Evolutionary conservation across 192 early-diverging fungal species (phyloP).

Genomic region (Lunasporangiospora selenospora): DNA sequence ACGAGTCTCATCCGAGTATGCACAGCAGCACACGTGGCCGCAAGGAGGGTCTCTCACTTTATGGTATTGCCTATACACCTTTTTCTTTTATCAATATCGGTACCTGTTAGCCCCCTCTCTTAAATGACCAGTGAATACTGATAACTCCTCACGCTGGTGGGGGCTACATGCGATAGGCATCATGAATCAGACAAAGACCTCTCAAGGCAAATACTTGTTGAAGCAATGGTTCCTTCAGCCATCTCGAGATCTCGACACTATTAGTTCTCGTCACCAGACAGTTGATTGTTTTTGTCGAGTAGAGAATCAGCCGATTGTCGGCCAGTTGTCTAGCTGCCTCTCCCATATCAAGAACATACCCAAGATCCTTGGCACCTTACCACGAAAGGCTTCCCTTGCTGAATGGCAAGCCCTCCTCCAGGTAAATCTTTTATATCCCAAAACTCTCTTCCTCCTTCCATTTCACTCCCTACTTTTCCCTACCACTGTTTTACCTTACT

Average conservation of each 20-base stretch:
- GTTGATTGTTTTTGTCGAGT: slow-evolving; percentile 59
- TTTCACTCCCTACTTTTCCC: too few relatives aligned
- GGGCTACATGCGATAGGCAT: slow-evolving; percentile 55
- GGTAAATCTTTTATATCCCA: slow-evolving; percentile 43
- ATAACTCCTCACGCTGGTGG: too few relatives aligned
- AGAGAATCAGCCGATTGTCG: slow-evolving; percentile 49
- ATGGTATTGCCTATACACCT: slow-evolving; percentile 56
- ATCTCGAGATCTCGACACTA: slow-evolving; percentile 49
- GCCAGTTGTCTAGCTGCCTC: slow-evolving; percentile 52
- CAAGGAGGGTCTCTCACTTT: slow-evolving; percentile 78
- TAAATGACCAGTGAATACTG: too few relatives aligned
- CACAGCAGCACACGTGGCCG: slow-evolving; percentile 61
- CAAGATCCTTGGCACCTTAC: slow-evolving; percentile 51
- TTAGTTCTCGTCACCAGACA: slow-evolving; percentile 61
- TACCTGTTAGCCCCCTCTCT: too few relatives aligned
- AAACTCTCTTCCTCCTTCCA: too few relatives aligned
- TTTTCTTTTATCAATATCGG: too few relatives aligned
- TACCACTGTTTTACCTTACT: too few relatives aligned
- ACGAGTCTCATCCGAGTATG: slow-evolving; percentile 84
- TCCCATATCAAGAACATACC: slow-evolving; percentile 58
- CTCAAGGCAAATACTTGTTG: slow-evolving; percentile 60
- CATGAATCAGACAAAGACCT: slow-evolving; percentile 66
- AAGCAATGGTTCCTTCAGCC: slow-evolving; percentile 77
- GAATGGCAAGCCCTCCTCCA: slow-evolving; percentile 72
- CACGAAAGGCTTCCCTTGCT: slow-evolving; percentile 49